Evolutionary conservation across 345 rosid species (phyloP), one percentile per base, ranked within the genome.

Genomic region (Erodium maritimum): DNA sequence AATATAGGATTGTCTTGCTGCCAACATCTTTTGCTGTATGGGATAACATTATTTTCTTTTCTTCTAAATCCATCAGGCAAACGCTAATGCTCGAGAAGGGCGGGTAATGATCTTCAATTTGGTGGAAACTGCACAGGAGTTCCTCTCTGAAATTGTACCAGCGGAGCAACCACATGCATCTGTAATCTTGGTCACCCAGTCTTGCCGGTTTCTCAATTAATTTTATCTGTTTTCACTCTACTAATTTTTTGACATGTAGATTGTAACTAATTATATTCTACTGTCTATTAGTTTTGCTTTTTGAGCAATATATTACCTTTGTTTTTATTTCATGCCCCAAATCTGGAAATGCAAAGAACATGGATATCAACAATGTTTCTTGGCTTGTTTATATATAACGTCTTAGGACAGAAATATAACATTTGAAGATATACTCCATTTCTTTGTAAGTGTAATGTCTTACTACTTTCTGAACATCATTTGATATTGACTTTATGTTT

Each of bases 51-150:
- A 13, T 17, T 50, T 50, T 51, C 37, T 45, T 25, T 20, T 46
- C 21, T 23, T 29, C 13, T 24, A 33, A 52, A 14, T 57, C 52
- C 22, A 67, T n/a, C 69, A 91, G 98, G 96, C 95, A 60, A 91
- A 59, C 70, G 72, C 72, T 45, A 86, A 88, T 81, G 79, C 98
- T 19, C 87, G 96, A 24, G 95, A 88, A 76, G 98, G 95, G 52
- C 81, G 96, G 34, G 98, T 91, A 19, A 91, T 91, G 98, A 86
- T 91, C 74, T 88, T 69, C 70, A 91, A 88, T 79, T 74, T 91
- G 74, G 98, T 91, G 67, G 98, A 88, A 74, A 96, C 95, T 69
- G 96, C 96, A 63, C 98, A 91, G 77, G 98, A 91, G 70, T 91
- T 91, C 73, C 77, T 91, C 53, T 86, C 96, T 46, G 96, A 81